phyloP scores from a whole-genome alignment of 192 early-diverging fungal species.

The Linnemannia zychae region DNA sequence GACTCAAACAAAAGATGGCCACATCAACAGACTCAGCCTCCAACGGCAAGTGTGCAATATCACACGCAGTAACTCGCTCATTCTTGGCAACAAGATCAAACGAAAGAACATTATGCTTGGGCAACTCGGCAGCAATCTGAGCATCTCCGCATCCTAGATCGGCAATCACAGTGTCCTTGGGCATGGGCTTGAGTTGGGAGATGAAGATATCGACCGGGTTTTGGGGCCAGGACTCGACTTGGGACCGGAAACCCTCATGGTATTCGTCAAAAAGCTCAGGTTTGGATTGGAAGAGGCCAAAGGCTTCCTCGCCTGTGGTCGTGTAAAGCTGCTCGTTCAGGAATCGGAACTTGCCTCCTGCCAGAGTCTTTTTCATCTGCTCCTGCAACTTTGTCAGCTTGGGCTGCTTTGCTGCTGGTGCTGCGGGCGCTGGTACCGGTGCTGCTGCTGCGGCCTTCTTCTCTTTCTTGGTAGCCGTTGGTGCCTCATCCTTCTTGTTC shows the following conservation, averaged over 20 bases:
- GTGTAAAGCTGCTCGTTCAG: slow-evolving; percentile 98
- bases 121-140: slow-evolving; percentile 79
- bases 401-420: slow-evolving; percentile 30
- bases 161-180: slow-evolving; percentile 75
- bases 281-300: slow-evolving; percentile 82
- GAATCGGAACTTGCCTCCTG: slow-evolving; percentile 86
- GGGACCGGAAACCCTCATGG: slow-evolving; percentile 93
- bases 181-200: slow-evolving; percentile 66
- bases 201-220: slow-evolving; percentile 95
- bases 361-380: slow-evolving; percentile 55
- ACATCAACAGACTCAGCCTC: slow-evolving; percentile 78
- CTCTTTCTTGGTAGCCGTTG: slow-evolving; percentile 19
- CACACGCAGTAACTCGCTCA: slow-evolving; percentile 86
- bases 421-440: not conserved
- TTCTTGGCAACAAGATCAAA: slow-evolving; percentile 92
- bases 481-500: slow-evolving; percentile 20
- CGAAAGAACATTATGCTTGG: slow-evolving; percentile 77
- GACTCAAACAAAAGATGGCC: slow-evolving; percentile 90
- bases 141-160: slow-evolving; percentile 99
- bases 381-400: slow-evolving; percentile 71
- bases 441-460: slow-evolving; percentile 7
- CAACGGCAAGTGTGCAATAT: slow-evolving; percentile 92
- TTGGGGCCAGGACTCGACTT: slow-evolving; percentile 92
- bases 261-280: slow-evolving; percentile 96
- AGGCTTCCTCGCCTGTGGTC: slow-evolving; percentile 79